Evolutionary conservation across 2,329 filamentous ascomycete species (phyloP).

Genomic region (Clarireedia paspali): DNA sequence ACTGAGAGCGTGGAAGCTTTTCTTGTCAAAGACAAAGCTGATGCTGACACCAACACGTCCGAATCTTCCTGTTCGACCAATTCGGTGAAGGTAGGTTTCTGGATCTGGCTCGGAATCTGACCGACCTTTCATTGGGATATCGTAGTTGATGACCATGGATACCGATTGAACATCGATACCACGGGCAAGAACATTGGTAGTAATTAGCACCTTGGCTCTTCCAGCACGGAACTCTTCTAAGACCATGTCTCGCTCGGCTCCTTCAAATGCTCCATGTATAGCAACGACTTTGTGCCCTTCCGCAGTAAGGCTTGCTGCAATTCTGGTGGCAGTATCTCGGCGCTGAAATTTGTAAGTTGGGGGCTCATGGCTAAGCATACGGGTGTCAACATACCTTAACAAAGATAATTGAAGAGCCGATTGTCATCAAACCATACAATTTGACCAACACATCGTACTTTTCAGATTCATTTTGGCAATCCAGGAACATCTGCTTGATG

Average conservation of each 20-base stretch:
- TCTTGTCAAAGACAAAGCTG: slow-evolving; percentile 83
- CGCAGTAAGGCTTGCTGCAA: slow-evolving; percentile 74
- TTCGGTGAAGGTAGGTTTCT: slow-evolving; percentile 96
- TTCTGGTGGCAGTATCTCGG: slow-evolving; percentile 75
- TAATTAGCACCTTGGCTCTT: slow-evolving; percentile 90
- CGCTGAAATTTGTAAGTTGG: slow-evolving; percentile 44
- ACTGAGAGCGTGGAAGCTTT: slow-evolving; percentile 71
- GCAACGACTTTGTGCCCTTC: slow-evolving; percentile 91
- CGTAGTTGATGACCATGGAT: slow-evolving; percentile 98
- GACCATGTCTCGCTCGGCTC: slow-evolving; percentile 71
- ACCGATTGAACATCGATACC: slow-evolving; percentile 92
- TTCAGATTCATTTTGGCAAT: slow-evolving; percentile 71
- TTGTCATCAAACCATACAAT: slow-evolving; percentile 92
- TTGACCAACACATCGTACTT: slow-evolving; percentile 88
- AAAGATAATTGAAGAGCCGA: slow-evolving; percentile 96
- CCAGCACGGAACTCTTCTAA: slow-evolving; percentile 82
- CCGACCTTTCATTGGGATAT: slow-evolving; percentile 67
- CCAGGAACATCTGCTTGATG: slow-evolving; percentile 96
- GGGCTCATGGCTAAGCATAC: background rate
- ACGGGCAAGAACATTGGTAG: slow-evolving; percentile 91
- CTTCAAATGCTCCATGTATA: slow-evolving; percentile 82
- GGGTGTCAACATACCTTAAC: slow-evolving; percentile 60
- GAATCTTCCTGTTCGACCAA: slow-evolving; percentile 93
- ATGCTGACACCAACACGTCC: slow-evolving; percentile 94
- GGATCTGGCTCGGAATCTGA: slow-evolving; percentile 79